A percentile compares a stretch with the other conserved stretches of the same genome.
Evolutionary conservation across 192 early-diverging fungal species (phyloP).

Genomic region (Entophlyctis helioformis): DNA sequence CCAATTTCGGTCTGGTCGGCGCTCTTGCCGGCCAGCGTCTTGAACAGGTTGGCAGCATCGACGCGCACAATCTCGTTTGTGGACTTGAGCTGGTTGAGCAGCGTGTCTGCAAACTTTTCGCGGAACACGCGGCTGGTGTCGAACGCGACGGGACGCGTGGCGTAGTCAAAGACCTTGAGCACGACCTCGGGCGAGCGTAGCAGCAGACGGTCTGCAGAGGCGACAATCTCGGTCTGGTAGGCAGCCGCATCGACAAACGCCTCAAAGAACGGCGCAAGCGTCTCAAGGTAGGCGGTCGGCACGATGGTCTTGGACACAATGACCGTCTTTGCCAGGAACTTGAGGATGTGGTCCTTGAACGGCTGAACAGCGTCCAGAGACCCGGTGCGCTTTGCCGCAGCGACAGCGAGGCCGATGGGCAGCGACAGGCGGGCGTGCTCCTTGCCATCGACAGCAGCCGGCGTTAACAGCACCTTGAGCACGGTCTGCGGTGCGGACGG

Average conservation of each 20-base stretch:
- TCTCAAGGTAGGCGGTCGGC: constrained; percentile 13
- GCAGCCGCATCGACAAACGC: constrained; percentile 32
- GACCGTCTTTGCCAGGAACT: constrained; percentile 45
- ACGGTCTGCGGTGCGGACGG: no score
- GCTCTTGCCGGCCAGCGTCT: constrained; percentile 34
- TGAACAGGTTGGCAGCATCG: constrained; percentile 48
- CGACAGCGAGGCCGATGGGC: constrained; percentile 2
- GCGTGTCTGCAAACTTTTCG: constrained; percentile 49
- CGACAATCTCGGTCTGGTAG: constrained; percentile 45
- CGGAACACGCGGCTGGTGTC: constrained; percentile 48
- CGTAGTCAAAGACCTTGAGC: constrained; percentile 33
- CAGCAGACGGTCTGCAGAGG: constrained; percentile 61
- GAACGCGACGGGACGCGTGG: constrained; percentile 34
- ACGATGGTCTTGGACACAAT: constrained; percentile 7
- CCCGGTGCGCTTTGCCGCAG: constrained; percentile 1
- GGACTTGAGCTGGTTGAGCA: constrained; percentile 54
- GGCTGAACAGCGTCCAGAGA: constrained; percentile 13
- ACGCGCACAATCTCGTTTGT: constrained; percentile 42
- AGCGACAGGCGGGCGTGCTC: constrained; percentile 1
- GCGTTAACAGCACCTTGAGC: not conserved
- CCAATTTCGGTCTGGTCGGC: constrained; percentile 35
- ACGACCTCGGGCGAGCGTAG: constrained; percentile 78
- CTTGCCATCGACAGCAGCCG: constrained; percentile 5
- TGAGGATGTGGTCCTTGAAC: constrained; percentile 33
- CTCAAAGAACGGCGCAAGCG: constrained; percentile 52